phyloP scores from a whole-genome alignment of 768 basidiomycete genomes.

The Kockovaella imperatae region DNA sequence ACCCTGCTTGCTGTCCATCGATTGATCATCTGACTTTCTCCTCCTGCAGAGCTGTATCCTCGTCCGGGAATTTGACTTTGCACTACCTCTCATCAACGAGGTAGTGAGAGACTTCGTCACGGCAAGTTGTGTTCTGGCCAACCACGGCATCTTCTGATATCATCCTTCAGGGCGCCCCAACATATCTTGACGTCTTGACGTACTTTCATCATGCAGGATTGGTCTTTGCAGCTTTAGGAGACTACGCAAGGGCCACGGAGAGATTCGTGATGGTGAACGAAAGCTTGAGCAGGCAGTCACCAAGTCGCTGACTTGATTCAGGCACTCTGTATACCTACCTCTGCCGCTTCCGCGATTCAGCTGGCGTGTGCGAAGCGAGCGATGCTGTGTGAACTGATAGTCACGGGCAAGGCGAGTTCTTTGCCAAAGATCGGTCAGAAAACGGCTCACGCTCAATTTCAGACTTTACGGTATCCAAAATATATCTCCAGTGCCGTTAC shows the following conservation, averaged over 20 bases:
- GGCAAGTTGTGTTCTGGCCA: slow-evolving; percentile 7
- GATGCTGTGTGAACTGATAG: slow-evolving; percentile 29
- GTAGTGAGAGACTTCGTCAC: slow-evolving; percentile 13
- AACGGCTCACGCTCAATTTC: not conserved
- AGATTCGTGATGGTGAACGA: slow-evolving; percentile 21
- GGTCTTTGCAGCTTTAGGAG: slow-evolving; percentile 17
- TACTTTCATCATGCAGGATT: slow-evolving; percentile 38
- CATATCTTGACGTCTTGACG: slow-evolving; percentile 33
- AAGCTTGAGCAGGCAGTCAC: not conserved
- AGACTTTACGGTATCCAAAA: slow-evolving; percentile 21
- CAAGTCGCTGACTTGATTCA: slow-evolving; percentile 6
- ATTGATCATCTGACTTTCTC: slow-evolving; percentile 1
- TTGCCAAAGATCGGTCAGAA: not conserved
- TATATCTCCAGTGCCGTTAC: slow-evolving; percentile 18
- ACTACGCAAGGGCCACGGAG: slow-evolving; percentile 16
- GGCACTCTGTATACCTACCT: slow-evolving; percentile 29
- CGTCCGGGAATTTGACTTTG: slow-evolving; percentile 8
- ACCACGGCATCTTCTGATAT: not conserved
- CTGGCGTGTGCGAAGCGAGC: slow-evolving; percentile 30
- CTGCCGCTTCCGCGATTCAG: slow-evolving; percentile 32
- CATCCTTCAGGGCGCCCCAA: slow-evolving; percentile 6
- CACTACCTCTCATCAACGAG: slow-evolving; percentile 4
- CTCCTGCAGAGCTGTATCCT: slow-evolving; percentile 13
- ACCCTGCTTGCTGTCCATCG: not conserved
- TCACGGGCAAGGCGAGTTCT: slow-evolving; percentile 29